Evolutionary conservation across 495 filamentous ascomycete genomes (phyloP), one percentile per base, ranked within the genome.

Genomic region (Penicillium lividum): DNA sequence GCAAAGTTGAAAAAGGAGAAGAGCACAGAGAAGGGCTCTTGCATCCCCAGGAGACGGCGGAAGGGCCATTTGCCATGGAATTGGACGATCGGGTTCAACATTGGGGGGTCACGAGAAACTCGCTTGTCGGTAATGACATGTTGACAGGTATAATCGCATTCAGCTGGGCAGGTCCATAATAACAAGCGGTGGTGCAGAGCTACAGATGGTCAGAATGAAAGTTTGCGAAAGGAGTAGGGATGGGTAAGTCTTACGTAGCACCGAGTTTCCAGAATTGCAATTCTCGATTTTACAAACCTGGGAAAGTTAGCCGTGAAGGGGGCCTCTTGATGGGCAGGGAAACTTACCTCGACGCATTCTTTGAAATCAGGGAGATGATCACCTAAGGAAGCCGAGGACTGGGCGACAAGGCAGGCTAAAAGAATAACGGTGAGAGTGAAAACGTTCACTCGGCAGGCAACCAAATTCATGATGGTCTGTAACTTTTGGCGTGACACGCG

Each of bases 51-150:
- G 58, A 97, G 79, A 58, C 94, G 87, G 61, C 83, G 78, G 80
- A 98, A 98, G 30, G 94, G 94, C 94, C 94, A 98, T 84, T 98
- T 98, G n/a, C 95, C 94, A 78, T 98, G 93, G 80, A 90, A 98
- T 77, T 98, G 94, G 40, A 93, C 86, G 29, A 96, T 70, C 4
- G 89, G 83, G 30, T 82, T 77, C 42, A 82, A 71, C 73, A 84
- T 82, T 13, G 85, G 84, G 31, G 84, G 83, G 47, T 85, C 80
- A 64, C 83, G 80, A 38, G 83, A 77, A 50, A 90, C 72, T 57
- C 94, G 91, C 25, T 70, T 74, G 57, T 89, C 74, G 53, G 94
- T 98, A 52, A 94, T 80, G 72, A 97, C 89, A 80, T 96, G 94
- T 71, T 98, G 94, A 80, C 94, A 98, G 47, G 89, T 89, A 80